These are phyloP conservation scores for Laburnicola sp. DNA, from an alignment of 2,329 filamentous ascomycete genomes.

Conservation along the genomic window DNA sequence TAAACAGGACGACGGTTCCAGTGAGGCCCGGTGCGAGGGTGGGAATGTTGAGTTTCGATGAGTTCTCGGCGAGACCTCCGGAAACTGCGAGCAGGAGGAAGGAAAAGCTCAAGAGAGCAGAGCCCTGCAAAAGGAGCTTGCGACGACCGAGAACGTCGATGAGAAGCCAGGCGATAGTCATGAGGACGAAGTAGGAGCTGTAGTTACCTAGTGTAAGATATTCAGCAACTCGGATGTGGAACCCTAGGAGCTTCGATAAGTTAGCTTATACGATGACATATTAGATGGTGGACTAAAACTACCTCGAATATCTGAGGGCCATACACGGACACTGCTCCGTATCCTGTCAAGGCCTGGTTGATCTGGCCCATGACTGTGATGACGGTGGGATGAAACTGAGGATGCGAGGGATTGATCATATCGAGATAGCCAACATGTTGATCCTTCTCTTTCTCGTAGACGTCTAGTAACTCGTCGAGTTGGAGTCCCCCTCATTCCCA, in stretches of 20 bases:
- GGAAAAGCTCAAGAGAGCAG: constrained; percentile 51
- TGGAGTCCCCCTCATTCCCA: constrained; percentile 54
- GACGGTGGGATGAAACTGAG: constrained; percentile 63
- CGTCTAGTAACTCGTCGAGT: constrained; percentile 55
- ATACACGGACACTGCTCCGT: constrained; percentile 64
- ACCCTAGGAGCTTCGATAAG: constrained; percentile 62
- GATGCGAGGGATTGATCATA: constrained; percentile 59
- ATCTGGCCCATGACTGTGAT: constrained; percentile 66
- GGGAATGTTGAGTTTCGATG: constrained; percentile 44
- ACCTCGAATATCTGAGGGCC: constrained; percentile 65
- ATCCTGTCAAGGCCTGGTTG: constrained; percentile 63
- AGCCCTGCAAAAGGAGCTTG: constrained; percentile 58
- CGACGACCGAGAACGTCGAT: constrained; percentile 61
- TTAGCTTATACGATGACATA: constrained; percentile 43
- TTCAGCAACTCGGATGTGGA: constrained; percentile 56
- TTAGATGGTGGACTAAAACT: constrained; percentile 6
- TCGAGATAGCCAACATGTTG: constrained; percentile 57
- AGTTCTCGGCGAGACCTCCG: constrained; percentile 53
- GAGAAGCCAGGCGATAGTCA: constrained; percentile 64
- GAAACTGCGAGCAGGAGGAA: constrained; percentile 59
- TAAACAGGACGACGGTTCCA: constrained; percentile 57
- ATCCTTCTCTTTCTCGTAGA: constrained; percentile 55
- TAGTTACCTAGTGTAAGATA: constrained; percentile 64
- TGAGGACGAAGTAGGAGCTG: constrained; percentile 62
- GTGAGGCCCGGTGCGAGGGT: constrained; percentile 52